phyloP scores from a whole-genome alignment of 306 rosid genomes.

The Astragalus glycyphyllos region DNA sequence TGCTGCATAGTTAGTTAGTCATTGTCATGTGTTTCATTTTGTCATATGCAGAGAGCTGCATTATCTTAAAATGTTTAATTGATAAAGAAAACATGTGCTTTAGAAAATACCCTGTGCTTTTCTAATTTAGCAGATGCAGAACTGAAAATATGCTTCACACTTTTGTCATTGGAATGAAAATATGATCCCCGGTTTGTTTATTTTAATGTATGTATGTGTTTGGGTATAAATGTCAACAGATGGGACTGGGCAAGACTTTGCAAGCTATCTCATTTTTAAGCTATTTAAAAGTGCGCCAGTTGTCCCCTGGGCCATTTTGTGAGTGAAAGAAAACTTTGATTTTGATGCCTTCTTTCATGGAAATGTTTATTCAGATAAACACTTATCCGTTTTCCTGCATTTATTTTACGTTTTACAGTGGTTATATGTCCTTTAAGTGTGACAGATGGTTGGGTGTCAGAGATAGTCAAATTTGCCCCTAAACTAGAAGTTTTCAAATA shows the following conservation, averaged over 20 bases:
- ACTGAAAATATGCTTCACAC: conserved; percentile 26
- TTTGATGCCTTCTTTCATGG: conserved; percentile 34
- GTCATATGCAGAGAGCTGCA: conserved; percentile 13
- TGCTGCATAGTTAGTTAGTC: not conserved
- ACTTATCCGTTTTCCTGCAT: conserved; percentile 26
- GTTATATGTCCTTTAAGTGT: conserved; percentile 93
- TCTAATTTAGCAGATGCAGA: conserved; percentile 34
- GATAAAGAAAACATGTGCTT: conserved; percentile 21
- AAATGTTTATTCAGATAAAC: conserved; percentile 30
- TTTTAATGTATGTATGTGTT: conserved; percentile 35
- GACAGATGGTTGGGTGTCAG: conserved; percentile 91
- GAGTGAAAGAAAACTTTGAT: conserved; percentile 54
- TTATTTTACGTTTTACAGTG: conserved; percentile 59
- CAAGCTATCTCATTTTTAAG: conserved; percentile 88
- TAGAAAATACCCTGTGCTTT: conserved; percentile 11
- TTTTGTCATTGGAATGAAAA: conserved; percentile 31
- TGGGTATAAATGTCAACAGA: conserved; percentile 59
- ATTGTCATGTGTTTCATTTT: conserved; percentile 3
- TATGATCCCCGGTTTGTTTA: conserved; percentile 20
- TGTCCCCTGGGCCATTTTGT: conserved; percentile 84
- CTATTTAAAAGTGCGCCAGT: conserved; percentile 67
- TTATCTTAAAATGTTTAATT: conserved; percentile 28
- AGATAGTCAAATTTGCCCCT: conserved; percentile 77
- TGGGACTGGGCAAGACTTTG: conserved; percentile 97
- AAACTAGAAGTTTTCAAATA: conserved; percentile 65